Conservation (phyloP, 2,329 filamentous ascomycete genomes). For the Penicillium glabrum region DNA sequence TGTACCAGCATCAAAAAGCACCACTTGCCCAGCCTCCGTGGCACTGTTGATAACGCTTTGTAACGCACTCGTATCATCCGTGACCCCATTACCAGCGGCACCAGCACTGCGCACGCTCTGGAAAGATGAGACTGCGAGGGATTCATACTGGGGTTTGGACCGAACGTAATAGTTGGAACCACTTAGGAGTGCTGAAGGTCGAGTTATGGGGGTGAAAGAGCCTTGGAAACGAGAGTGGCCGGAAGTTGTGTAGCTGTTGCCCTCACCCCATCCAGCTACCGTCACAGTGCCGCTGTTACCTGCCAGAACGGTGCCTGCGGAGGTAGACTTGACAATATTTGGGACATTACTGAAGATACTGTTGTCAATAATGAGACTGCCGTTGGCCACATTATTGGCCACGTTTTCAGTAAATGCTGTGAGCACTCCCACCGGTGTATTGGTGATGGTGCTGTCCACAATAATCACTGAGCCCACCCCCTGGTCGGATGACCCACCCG, state of each 20-base stretch:
- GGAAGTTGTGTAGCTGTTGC: background rate
- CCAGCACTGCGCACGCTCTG: background rate
- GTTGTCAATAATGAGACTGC: background rate
- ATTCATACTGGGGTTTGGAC: slow-evolving; percentile 12
- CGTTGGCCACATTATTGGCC: background rate
- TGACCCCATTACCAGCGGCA: slow-evolving; percentile 51
- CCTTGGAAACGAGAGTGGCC: background rate
- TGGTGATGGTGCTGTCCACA: background rate
- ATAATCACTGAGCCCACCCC: slow-evolving; percentile 19
- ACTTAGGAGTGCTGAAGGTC: slow-evolving; percentile 2
- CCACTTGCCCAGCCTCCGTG: background rate
- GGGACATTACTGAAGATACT: background rate
- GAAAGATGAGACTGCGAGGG: slow-evolving; percentile 1
- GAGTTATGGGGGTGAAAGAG: background rate
- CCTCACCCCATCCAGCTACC: background rate
- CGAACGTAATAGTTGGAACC: slow-evolving; percentile 7
- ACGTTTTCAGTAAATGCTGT: background rate
- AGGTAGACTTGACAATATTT: background rate
- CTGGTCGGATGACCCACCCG: slow-evolving; percentile 36
- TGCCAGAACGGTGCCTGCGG: background rate
- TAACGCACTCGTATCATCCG: slow-evolving; percentile 37
- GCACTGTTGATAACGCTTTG: slow-evolving; percentile 1
- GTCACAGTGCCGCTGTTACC: background rate
- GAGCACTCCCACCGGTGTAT: background rate
- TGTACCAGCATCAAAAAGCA: slow-evolving; percentile 4